Conservation (phyloP, 805 yeast genomes). For the Saccharomycopsis oosterbeekiorum region DNA sequence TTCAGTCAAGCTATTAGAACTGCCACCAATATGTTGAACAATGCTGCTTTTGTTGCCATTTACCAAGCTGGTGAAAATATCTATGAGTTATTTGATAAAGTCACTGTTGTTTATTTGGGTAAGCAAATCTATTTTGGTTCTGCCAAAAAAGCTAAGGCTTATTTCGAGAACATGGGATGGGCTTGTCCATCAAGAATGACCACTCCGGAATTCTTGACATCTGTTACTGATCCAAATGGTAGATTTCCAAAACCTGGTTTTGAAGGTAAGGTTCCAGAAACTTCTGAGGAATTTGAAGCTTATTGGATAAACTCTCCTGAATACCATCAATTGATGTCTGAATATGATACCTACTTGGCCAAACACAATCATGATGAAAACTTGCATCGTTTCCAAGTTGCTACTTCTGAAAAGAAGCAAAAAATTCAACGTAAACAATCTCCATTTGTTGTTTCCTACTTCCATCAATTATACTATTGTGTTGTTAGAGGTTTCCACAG, state of each 20-base stretch:
- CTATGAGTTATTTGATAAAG: conserved; percentile 50
- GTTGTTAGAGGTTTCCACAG: conserved; percentile 45
- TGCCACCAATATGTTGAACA: conserved; percentile 43
- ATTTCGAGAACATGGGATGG: conserved; percentile 52
- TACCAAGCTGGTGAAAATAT: conserved; percentile 63
- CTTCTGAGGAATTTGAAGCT: conserved; percentile 52
- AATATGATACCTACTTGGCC: conserved; percentile 35
- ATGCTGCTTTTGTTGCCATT: conserved; percentile 54
- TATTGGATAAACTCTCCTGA: conserved; percentile 50
- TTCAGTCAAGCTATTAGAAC: conserved; percentile 51
- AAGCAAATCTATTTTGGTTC: conserved; percentile 53
- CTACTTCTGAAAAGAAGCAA: conserved; percentile 34
- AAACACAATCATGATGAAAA: conserved; percentile 34
- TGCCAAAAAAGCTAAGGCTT: conserved; percentile 40
- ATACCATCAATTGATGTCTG: conserved; percentile 39
- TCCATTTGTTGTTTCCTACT: conserved; percentile 35
- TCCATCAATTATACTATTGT: conserved; percentile 42
- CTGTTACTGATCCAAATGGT: conserved; percentile 58
- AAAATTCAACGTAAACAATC: conserved; percentile 30
- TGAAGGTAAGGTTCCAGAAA: conserved; percentile 42
- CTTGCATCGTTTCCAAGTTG: conserved; percentile 31
- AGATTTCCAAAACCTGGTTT: conserved; percentile 40
- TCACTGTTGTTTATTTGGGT: conserved; percentile 51
- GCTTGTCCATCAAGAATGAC: conserved; percentile 54
- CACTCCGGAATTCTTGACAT: conserved; percentile 57